Base-by-base conservation (phyloP, 1,139 yeast genomes). In the Entelexis sorbosivorans region DNA sequence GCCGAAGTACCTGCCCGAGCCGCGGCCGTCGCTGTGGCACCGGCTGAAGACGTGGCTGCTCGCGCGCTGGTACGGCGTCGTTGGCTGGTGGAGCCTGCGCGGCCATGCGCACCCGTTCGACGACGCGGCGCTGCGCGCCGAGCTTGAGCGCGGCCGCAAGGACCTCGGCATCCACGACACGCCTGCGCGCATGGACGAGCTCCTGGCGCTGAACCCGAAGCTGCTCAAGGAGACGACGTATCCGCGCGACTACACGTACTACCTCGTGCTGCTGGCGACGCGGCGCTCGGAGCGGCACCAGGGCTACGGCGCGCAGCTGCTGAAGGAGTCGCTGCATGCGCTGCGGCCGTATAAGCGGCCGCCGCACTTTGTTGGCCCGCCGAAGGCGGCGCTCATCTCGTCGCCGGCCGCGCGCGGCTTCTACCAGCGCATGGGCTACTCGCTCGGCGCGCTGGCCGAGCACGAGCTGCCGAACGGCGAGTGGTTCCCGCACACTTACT, bases 391-490 rank as follows among this genome's bases (percentile, higher is more conserved):
- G 13, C 34, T 49, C 35, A 17, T 44, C 13, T 24, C 50, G 13
- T 48, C 47, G 22, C 52, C 54, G 10, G 2, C 49, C 10, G 54
- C 52, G 7, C 52, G 50, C 24, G 50, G 48, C 13, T 49, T 51
- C 52, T 51, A 51, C 49, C 33, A 20, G 22, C 17, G 19, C 5
- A 16, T 48, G 19, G 54, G 54, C 16, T 48, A 14, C 49, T 28
- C 22, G 19, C 19, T 44, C 10, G 49, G 42, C 17, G 44, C 45
- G 16, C n/a, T 47, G 6, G 35, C 32, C 14, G 47, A 26, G 42
- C 50, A 36, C 31, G 42, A 24, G 35, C 42, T 43, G n/a, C 50
- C 46, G 24, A 48, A 26, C 17, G 49, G 49, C n/a, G 33, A 16
- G 24, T 38, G 29, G 28, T 2, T 24, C 22, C 38, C 42, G 26